A percentile compares a stretch with the other conserved stretches of the same genome.
phyloP scores from a whole-genome alignment of 2,329 filamentous ascomycete genomes.

The Taxawa tesnikishii region DNA sequence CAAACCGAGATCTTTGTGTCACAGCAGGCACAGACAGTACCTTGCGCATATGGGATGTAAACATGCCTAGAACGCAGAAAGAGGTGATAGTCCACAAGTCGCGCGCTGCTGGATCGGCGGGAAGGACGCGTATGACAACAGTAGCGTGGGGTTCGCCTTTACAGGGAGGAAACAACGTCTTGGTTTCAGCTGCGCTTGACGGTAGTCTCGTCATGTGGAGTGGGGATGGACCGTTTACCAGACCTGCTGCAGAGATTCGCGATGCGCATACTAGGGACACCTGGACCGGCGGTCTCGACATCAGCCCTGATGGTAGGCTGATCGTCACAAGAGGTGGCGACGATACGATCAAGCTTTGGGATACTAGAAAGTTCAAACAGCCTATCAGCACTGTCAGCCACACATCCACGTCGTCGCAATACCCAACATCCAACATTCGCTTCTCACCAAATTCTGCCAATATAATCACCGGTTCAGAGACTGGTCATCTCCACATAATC shows the following conservation, averaged over 20 bases:
- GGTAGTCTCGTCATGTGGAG: slow-evolving; percentile 86
- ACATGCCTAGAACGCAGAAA: slow-evolving; percentile 78
- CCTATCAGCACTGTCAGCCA: slow-evolving; percentile 72
- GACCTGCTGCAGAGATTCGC: slow-evolving; percentile 71
- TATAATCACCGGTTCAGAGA: slow-evolving; percentile 78
- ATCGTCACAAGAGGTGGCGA: slow-evolving; percentile 86
- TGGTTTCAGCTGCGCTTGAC: slow-evolving; percentile 76
- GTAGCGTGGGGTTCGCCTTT: slow-evolving; percentile 71
- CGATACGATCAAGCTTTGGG: slow-evolving; percentile 90
- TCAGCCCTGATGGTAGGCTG: slow-evolving; percentile 82
- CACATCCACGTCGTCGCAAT: slow-evolving; percentile 70
- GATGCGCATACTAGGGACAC: slow-evolving; percentile 73
- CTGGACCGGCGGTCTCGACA: slow-evolving; percentile 85
- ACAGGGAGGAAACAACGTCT: slow-evolving; percentile 65
- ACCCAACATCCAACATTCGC: slow-evolving; percentile 72
- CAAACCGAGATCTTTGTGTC: slow-evolving; percentile 69
- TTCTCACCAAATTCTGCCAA: slow-evolving; percentile 77
- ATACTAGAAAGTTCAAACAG: slow-evolving; percentile 87
- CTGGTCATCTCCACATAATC: slow-evolving; percentile 80
- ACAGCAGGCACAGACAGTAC: slow-evolving; percentile 95
- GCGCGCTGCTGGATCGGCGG: slow-evolving; percentile 72
- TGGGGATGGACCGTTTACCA: slow-evolving; percentile 72
- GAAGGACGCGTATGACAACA: slow-evolving; percentile 85
- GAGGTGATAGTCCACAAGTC: slow-evolving; percentile 96
- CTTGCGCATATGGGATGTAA: slow-evolving; percentile 91